These are phyloP conservation scores for Diaporthe destruens DNA, from an alignment of 2,329 filamentous ascomycete species.

Conservation along the genomic window DNA sequence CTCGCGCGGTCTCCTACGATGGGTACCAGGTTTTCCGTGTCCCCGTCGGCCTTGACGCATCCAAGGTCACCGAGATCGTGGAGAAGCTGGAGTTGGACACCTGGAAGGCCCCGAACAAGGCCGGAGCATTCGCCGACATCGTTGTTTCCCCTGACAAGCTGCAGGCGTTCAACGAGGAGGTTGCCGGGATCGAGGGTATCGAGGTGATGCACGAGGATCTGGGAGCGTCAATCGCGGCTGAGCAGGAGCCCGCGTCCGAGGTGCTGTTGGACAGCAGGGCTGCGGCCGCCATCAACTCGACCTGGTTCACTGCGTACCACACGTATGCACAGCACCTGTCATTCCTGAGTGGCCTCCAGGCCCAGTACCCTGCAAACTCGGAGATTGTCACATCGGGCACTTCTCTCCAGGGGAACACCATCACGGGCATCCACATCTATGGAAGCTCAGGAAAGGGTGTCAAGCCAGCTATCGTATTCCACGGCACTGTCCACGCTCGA, in stretches of 20 bases:
- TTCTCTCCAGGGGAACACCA: slow-evolving; percentile 62
- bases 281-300: slow-evolving; percentile 43
- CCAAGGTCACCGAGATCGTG: slow-evolving; percentile 51
- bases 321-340: slow-evolving; percentile 62
- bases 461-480: slow-evolving; percentile 67
- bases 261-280: slow-evolving; percentile 44
- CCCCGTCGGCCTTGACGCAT: slow-evolving; percentile 51
- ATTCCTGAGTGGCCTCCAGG: slow-evolving; percentile 61
- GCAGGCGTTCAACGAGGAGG: slow-evolving; percentile 50
- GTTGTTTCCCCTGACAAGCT: slow-evolving; percentile 54
- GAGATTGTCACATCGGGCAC: slow-evolving; percentile 63
- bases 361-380: slow-evolving; percentile 57
- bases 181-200: slow-evolving; percentile 48
- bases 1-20: slow-evolving; percentile 53
- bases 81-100: slow-evolving; percentile 52
- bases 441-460: slow-evolving; percentile 58
- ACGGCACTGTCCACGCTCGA: slow-evolving; percentile 70
- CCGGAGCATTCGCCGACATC: slow-evolving; percentile 55
- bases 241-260: slow-evolving; percentile 45
- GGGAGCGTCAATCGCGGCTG: slow-evolving; percentile 53
- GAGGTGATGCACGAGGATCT: slow-evolving; percentile 56
- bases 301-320: slow-evolving; percentile 69
- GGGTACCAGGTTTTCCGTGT: slow-evolving; percentile 61
- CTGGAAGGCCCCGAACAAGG: slow-evolving; percentile 54
- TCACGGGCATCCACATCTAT: slow-evolving; percentile 73